Conservation (phyloP, 2,329 filamentous ascomycete species). For the Diaporthe velutina region DNA sequence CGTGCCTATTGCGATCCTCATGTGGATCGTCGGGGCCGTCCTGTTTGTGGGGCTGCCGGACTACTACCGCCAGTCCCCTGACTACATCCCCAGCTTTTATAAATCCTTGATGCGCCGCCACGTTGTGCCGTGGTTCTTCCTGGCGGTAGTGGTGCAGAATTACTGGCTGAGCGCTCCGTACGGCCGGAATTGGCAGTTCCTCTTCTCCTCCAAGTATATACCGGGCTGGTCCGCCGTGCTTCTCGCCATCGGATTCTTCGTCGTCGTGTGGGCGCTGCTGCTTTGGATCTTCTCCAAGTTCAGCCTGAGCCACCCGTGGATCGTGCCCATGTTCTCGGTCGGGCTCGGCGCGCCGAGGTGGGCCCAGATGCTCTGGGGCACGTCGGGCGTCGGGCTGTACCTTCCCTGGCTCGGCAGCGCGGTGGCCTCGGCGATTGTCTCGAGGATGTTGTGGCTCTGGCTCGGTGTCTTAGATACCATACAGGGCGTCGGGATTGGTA, state of each 20-base stretch:
- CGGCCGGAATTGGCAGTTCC: constrained; percentile 75
- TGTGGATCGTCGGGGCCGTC: constrained; percentile 69
- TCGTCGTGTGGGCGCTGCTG: constrained; percentile 66
- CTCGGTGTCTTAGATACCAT: constrained; percentile 74
- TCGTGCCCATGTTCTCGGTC: constrained; percentile 75
- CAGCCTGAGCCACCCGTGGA: constrained; percentile 75
- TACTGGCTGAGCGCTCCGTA: constrained; percentile 76
- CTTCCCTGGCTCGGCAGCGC: constrained; percentile 71
- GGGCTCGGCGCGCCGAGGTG: constrained; percentile 75
- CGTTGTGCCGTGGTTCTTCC: constrained; percentile 77
- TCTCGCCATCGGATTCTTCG: constrained; percentile 67
- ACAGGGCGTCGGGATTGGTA: constrained; percentile 76
- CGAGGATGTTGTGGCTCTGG: constrained; percentile 74
- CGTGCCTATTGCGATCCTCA: constrained; percentile 67
- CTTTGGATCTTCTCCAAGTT: constrained; percentile 66
- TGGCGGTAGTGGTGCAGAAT: constrained; percentile 74
- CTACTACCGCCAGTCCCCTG: constrained; percentile 75
- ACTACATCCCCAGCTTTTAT: constrained; percentile 75
- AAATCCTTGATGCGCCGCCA: constrained; percentile 71
- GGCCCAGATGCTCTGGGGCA: constrained; percentile 77
- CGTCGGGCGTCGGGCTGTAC: constrained; percentile 70
- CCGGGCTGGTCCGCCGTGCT: constrained; percentile 68
- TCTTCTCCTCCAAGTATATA: constrained; percentile 72
- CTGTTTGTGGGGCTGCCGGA: constrained; percentile 72
- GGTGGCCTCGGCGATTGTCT: constrained; percentile 66